Evolutionary conservation across 352 stramenopile species (phyloP).

Genomic region (Stramenopiles sp.): DNA sequence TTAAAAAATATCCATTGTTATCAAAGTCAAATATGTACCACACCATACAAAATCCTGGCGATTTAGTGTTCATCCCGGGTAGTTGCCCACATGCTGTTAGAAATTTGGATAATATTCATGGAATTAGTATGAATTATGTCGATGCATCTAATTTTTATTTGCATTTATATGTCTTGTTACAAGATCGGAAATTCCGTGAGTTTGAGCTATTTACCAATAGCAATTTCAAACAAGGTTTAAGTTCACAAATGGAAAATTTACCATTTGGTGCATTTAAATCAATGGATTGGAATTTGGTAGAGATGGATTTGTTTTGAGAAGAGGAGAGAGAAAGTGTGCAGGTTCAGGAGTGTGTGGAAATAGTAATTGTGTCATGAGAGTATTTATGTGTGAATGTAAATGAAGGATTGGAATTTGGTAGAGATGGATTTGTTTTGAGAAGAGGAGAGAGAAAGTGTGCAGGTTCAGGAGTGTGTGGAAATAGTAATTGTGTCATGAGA

Average conservation of each 20-base stretch:
- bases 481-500: too few species aligned
- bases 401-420: background rate
- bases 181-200: background rate
- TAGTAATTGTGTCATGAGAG: too few species aligned
- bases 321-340: too few species aligned
- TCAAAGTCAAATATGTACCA: slow-evolving; percentile 18
- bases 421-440: slow-evolving; percentile 9
- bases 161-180: background rate
- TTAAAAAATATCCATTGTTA: slow-evolving; percentile 2
- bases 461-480: too few species aligned
- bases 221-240: slow-evolving; percentile 6
- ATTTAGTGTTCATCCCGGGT: slow-evolving; percentile 22
- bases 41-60: slow-evolving; percentile 18
- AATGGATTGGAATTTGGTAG: background rate
- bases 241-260: background rate
- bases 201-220: slow-evolving; percentile 6
- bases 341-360: too few species aligned
- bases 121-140: slow-evolving; percentile 24
- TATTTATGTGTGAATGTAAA: too few species aligned
- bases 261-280: background rate
- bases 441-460: too few species aligned
- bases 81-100: slow-evolving; percentile 21
- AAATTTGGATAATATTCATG: slow-evolving; percentile 21
- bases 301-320: slow-evolving; percentile 9
- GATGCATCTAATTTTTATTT: slow-evolving; percentile 19